Evolutionary conservation across 2,329 filamentous ascomycete species (phyloP), one percentile per base, ranked within the genome.

Genomic region (Herpotrichia juniperi): DNA sequence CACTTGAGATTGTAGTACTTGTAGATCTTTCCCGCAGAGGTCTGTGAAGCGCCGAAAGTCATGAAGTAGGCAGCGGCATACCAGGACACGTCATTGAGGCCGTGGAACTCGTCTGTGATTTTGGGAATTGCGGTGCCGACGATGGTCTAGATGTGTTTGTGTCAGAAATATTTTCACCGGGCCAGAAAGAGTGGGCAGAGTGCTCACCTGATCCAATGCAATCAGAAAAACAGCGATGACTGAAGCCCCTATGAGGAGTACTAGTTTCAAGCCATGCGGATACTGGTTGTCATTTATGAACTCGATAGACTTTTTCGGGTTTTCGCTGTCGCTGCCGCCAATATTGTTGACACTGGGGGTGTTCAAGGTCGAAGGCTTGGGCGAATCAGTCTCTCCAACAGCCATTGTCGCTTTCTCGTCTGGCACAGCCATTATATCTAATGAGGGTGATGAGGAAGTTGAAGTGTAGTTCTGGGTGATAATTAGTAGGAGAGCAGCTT

Each of bases 1-100:
- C 59, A 54, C 59, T 47, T 11, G 54, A 51, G 42, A 17, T 26
- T 14, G 24, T 28, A 19, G 56, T 34, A 17, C 58, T 48, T 17
- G 58, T 43, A 42, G n/a, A n/a, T n/a, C n/a, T n/a, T n/a, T n/a
- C n/a, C 31, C 12, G 74, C 76, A 0, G 72, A 66, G 1, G 77
- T 72, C 48, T 81, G 78, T 47, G 81, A 77, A 5, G 70, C 68
- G n/a, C 68, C 73, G 8, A 72, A 56, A 1, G 76, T 78, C 46
- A 82, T 62, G 59, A 79, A 73, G 58, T 76, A 81, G 2, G 76
- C 62, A 1, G 53, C 51, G n/a, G 59, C 67, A 44, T 69, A 69
- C 64, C 61, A 68, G 5, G 50, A 53, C 26, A 67, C 47, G 45
- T 65, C 54, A 8, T 57, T 35, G 19, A 68, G 46, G 9, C 54